Conservation (phyloP, 164 flowering plant genomes). For the Pachysandra terminalis region DNA sequence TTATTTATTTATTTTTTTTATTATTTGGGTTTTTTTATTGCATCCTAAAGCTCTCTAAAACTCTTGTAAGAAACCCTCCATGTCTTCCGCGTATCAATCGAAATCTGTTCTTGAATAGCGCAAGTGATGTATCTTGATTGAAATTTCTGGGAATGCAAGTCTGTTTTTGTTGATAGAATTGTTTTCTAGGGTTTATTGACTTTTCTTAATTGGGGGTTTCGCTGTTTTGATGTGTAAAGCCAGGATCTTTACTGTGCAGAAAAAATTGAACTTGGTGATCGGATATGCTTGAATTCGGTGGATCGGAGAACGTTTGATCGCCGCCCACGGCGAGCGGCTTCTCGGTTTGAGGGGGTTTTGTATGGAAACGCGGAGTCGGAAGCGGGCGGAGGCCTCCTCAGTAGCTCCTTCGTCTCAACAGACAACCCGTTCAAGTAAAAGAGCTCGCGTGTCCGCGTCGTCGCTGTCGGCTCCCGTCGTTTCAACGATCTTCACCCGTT, state of each 20-base stretch:
- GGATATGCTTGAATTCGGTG: slow-evolving; percentile 23
- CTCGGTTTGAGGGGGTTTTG: slow-evolving; percentile 46
- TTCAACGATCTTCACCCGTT: slow-evolving; percentile 49
- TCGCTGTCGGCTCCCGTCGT: slow-evolving; percentile 30
- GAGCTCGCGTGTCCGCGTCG: slow-evolving; percentile 45
- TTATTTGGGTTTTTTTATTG: slow-evolving; percentile 1
- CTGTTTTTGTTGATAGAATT: not conserved
- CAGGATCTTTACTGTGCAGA: slow-evolving; percentile 7
- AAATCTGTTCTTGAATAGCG: no score
- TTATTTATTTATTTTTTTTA: not conserved
- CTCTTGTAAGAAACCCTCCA: no score
- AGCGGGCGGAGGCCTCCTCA: slow-evolving; percentile 99
- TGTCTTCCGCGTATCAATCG: no score
- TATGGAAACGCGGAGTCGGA: slow-evolving; percentile 99
- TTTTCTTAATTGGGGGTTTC: not conserved
- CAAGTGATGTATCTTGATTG: no score
- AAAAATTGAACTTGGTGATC: slow-evolving; percentile 1
- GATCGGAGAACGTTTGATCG: slow-evolving; percentile 52
- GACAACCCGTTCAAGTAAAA: slow-evolving; percentile 61
- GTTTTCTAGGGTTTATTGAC: slow-evolving; percentile 6
- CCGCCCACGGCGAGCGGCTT: slow-evolving; percentile 39
- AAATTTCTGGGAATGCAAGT: no score
- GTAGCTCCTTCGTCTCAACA: slow-evolving; percentile 78
- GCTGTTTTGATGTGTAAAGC: slow-evolving; percentile 6
- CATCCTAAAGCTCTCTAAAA: not conserved